Conservation (phyloP, 1,284 basidiomycete species). For the Malassezia japonica region DNA sequence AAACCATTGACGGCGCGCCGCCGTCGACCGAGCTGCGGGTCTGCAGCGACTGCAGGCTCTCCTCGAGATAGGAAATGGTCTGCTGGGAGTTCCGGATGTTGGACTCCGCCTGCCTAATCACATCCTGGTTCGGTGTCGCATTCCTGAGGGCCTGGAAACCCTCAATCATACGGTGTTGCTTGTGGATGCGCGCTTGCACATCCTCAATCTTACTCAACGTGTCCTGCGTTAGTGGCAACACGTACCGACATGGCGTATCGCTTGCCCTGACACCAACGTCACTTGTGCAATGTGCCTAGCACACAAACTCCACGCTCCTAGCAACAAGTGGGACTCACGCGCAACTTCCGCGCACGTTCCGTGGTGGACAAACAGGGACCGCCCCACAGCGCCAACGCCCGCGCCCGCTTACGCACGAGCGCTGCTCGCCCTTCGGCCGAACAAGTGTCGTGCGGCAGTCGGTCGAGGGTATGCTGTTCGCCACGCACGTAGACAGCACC, state of each 20-base stretch:
- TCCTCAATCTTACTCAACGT: constrained; percentile 80
- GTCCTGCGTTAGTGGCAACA: constrained; percentile 14
- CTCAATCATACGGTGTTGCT: constrained; percentile 82
- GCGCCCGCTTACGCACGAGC: neutral
- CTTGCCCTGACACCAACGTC: neutral
- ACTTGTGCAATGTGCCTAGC: neutral
- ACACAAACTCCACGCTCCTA: too few species aligned
- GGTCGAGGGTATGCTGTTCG: neutral
- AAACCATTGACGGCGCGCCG: neutral
- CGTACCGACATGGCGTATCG: constrained; percentile 1
- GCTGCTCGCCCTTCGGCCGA: neutral
- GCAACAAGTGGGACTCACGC: too few species aligned
- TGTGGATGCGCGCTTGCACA: constrained; percentile 77
- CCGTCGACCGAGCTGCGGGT: constrained; percentile 54
- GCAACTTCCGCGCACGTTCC: neutral
- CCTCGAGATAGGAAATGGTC: constrained; percentile 76
- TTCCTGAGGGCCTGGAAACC: constrained; percentile 68
- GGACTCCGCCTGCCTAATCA: constrained; percentile 61
- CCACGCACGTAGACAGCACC: too few species aligned
- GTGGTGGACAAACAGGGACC: constrained; percentile 1
- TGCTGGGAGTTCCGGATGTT: constrained; percentile 80
- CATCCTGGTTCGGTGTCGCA: constrained; percentile 77
- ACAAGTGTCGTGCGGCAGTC: neutral
- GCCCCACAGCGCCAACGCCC: neutral
- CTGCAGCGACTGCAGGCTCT: constrained; percentile 71